phyloP scores from a whole-genome alignment of 2,329 filamentous ascomycete genomes.

The Trichoderma atrobrunneum region DNA sequence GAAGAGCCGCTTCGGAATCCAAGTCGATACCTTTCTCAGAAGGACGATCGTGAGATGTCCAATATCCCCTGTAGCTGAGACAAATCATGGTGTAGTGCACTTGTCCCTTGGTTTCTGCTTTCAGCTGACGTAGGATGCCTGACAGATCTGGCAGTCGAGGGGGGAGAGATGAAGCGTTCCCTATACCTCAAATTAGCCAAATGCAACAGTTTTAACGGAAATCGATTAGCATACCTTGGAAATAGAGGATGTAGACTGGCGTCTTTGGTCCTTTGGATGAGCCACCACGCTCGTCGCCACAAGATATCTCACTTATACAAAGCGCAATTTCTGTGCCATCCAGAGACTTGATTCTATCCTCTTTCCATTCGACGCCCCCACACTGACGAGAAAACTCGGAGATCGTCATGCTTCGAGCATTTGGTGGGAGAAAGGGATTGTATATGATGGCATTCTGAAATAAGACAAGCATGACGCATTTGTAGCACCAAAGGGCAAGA shows the following conservation, averaged over 20 bases:
- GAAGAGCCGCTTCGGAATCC: conserved; percentile 63
- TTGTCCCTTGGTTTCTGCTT: conserved; percentile 34
- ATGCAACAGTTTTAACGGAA: not conserved
- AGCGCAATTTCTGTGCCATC: conserved; percentile 66
- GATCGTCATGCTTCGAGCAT: conserved; percentile 65
- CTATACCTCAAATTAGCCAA: conserved; percentile 32
- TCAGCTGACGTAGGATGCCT: conserved; percentile 47
- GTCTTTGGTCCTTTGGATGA: conserved; percentile 18
- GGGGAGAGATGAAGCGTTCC: conserved; percentile 58
- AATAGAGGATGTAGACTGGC: conserved; percentile 55
- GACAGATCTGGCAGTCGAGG: conserved; percentile 57
- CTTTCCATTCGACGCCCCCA: conserved; percentile 63
- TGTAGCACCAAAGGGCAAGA: conserved; percentile 61
- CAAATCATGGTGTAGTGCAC: conserved; percentile 50
- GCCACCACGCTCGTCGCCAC: conserved; percentile 4
- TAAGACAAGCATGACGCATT: conserved; percentile 70
- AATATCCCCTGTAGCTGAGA: conserved; percentile 69
- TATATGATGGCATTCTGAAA: conserved; percentile 84
- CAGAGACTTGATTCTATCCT: conserved; percentile 55
- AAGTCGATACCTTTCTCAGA: conserved; percentile 67
- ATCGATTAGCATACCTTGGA: conserved; percentile 45
- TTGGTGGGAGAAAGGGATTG: conserved; percentile 72
- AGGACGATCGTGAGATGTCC: conserved; percentile 70
- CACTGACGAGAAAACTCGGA: conserved; percentile 60
- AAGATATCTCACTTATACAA: conserved; percentile 47